Conservation (phyloP, 176 grass and related monocot species). For the Bonia amplexicaulis region DNA sequence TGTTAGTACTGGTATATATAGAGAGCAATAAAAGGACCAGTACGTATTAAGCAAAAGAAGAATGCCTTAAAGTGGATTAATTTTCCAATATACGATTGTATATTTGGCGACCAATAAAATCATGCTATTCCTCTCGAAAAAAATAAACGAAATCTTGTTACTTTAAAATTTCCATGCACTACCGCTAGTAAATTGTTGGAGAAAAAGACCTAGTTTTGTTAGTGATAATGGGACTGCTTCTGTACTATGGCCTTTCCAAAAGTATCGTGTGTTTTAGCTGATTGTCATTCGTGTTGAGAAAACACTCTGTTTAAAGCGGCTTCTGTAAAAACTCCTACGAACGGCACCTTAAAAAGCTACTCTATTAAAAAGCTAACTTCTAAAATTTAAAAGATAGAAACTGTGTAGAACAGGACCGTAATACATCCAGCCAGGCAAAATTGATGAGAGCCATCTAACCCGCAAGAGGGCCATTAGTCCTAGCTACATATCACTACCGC, state of each 20-base stretch:
- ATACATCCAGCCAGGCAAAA: not conserved
- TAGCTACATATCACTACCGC: not conserved
- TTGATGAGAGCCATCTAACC: slow-evolving; percentile 34
- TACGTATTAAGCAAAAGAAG: not conserved
- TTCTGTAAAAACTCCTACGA: too few relatives aligned
- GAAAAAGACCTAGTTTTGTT: not conserved
- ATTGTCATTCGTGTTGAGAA: too few relatives aligned
- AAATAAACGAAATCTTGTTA: not conserved
- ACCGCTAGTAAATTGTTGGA: not conserved
- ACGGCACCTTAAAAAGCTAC: rapidly evolving
- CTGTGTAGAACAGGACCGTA: too few relatives aligned
- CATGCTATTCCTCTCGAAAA: too few relatives aligned
- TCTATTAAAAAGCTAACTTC: too few relatives aligned
- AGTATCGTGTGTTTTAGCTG: too few relatives aligned
- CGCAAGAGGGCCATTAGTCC: not conserved
- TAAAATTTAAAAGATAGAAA: too few relatives aligned
- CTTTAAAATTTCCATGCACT: not conserved
- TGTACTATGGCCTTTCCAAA: too few relatives aligned
- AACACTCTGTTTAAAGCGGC: too few relatives aligned
- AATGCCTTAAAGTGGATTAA: too few relatives aligned
- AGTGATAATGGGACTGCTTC: not conserved
- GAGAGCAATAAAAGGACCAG: not conserved
- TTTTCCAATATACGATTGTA: too few relatives aligned
- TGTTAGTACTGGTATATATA: not conserved
- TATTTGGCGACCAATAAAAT: too few relatives aligned